Base-by-base conservation (phyloP, 768 basidiomycete species). In the Pisolithus sp. region DNA sequence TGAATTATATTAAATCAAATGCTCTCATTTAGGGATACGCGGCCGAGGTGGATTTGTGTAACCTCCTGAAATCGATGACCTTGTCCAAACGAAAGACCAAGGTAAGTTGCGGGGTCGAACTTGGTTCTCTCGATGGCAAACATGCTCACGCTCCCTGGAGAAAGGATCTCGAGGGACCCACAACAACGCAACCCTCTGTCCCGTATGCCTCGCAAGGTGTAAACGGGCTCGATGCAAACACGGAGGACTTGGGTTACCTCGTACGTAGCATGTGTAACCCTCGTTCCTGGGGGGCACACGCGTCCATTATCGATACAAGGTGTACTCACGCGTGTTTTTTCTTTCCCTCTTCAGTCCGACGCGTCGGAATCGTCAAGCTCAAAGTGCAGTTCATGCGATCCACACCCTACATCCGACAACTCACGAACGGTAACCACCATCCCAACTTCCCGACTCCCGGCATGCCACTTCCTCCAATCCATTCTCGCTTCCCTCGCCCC, bases 391-490 rank as follows among this genome's bases (percentile, higher is more conserved):
- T 67, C 57, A 66, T 69, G 55, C 68, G 68, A 53, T 50, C 60
- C 18, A 47, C 53, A 42, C 55, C 51, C 39, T 45, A 54, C 34
- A 34, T 13, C 49, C 54, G 52, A 53, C 43, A 23, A 3, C 34
- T 34, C 34, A 34, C 34, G 13, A 34, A 34, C 34, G 15, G 13
- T 38, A 52, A 54, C 50, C 58, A 61, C 55, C 46, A 57, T 24
- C 6, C 51, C 17, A 12, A 40, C n/a, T 46, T 56, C 54, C 37
- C 53, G 36, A 9, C 56, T 61, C 50, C 73, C 71, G 68, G 83
- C 81, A 55, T 85, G 83, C 74, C 79, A 75, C 48, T 83, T 80
- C 65, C 77, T 85, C 45, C 78, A 79, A 64, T 69, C 76, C 56
- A 75, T 85, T 57, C 78, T 77, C 58, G 72, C 73, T 50, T 82